A percentile compares a stretch with the other conserved stretches of the same genome.
Evolutionary conservation across 805 yeast species (phyloP).

Genomic region (Ogataea henricii): DNA sequence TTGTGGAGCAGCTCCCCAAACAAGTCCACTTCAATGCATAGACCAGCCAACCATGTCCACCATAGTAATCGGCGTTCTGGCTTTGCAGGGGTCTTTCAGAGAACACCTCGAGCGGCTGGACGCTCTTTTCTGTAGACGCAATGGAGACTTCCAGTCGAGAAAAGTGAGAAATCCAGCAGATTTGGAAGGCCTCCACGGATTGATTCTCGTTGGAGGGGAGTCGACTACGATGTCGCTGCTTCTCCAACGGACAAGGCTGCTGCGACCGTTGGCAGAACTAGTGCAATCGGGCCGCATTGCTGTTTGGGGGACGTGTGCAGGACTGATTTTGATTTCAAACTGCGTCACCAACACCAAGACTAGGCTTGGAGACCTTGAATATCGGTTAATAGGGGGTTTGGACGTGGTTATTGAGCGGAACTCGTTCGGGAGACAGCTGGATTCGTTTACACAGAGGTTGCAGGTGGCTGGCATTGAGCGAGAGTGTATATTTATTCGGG

Average conservation of each 20-base stretch:
- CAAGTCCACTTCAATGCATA: no score
- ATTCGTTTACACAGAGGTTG: conserved; percentile 56
- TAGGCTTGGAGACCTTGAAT: conserved; percentile 38
- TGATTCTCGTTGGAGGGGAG: conserved; percentile 73
- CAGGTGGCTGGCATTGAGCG: conserved; percentile 36
- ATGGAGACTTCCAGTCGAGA: conserved; percentile 35
- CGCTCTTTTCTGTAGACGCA: conserved; percentile 35
- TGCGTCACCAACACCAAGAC: conserved; percentile 53
- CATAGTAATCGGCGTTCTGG: conserved; percentile 62
- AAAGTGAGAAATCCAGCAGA: conserved; percentile 58
- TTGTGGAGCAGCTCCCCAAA: no score
- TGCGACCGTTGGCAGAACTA: conserved; percentile 54
- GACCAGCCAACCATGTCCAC: not conserved
- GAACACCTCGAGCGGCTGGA: conserved; percentile 63
- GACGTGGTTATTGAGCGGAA: conserved; percentile 66
- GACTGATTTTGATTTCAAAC: conserved; percentile 65
- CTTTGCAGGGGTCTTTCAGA: conserved; percentile 76
- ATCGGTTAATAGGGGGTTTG: conserved; percentile 63
- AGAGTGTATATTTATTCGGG: conserved; percentile 67
- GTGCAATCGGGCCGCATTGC: conserved; percentile 51
- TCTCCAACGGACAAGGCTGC: conserved; percentile 63
- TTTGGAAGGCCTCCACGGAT: conserved; percentile 52
- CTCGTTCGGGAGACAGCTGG: conserved; percentile 78
- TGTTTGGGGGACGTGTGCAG: conserved; percentile 89
- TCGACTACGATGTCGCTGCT: conserved; percentile 69